Evolutionary conservation across 768 basidiomycete species (phyloP), one percentile per base, ranked within the genome.

Genomic region (Leccinum subgranulosum): DNA sequence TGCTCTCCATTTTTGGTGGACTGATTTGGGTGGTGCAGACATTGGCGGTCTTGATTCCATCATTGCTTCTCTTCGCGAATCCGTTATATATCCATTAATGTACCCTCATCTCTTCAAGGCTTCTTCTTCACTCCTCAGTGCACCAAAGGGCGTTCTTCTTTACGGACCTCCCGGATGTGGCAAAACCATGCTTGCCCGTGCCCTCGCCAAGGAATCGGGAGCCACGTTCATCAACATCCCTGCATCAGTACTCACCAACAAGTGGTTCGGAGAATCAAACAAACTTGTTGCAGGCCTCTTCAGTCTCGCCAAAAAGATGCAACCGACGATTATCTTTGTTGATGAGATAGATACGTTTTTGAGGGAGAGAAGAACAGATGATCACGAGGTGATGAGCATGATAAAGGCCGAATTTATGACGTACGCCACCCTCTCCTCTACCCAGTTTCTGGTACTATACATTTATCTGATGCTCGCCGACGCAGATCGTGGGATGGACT

Each of bases 161-260:
- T 96, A 92, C 65, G 97, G 97, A 0, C 97, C 95, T 43, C 97
- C 97, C 1, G 96, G 97, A 6, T 99, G 97, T 63, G 97, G 97
- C 25, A 99, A 99, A 78, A 98, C 97, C 1, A 95, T 99, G 94
- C 81, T 99, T n/a, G 97, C 97, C 1, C 96, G 96, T 70, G 96
- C 96, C 2, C 81, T 99, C 8, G 97, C 97, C 12, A 97, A 96
- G 70, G 95, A 99, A 77, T 93, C 90, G 3, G 92, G 93, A 17
- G 97, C 97, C 7, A 96, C 94, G 0, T 99, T 99, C 69, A 96
- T 98, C 76, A 92, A 92, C 71, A 81, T 92, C 58, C 82, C 88
- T 6, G 82, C 87, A 34, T 87, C 86, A 3, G 85, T 84, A 9
- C 76, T 92, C 60, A 86, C 86, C 28, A 87, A 84, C 74, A 88